These are phyloP conservation scores for Discostella stelligera DNA, from an alignment of 352 stramenopile species.

Conservation along the genomic window DNA sequence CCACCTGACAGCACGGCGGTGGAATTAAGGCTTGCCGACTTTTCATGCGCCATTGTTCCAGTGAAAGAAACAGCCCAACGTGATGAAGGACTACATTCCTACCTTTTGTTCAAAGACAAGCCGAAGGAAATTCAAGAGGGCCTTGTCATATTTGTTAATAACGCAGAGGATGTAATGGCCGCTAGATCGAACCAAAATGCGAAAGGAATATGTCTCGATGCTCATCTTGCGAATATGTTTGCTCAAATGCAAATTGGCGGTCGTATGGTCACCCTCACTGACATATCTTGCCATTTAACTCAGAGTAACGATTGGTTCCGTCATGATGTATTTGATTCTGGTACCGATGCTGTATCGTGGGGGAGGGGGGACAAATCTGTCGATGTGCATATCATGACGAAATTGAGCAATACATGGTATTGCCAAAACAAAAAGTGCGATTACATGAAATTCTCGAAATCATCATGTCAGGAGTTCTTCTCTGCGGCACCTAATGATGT, in stretches of 20 bases:
- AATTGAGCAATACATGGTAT: conserved; percentile 4
- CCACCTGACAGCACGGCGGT: conserved; percentile 21
- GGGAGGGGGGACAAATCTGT: conserved; percentile 26
- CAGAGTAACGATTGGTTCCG: conserved; percentile 23
- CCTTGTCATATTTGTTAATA: conserved; percentile 44
- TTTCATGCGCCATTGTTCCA: conserved; percentile 16
- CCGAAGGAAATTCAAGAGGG: conserved; percentile 12
- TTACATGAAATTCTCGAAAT: background rate
- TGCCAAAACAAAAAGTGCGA: conserved; percentile 11
- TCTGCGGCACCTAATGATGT: conserved; percentile 2
- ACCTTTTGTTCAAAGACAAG: conserved; percentile 30
- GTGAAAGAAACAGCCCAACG: background rate
- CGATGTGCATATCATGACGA: conserved; percentile 13
- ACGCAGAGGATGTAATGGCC: conserved; percentile 37
- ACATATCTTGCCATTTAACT: conserved; percentile 22
- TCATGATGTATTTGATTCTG: conserved; percentile 25
- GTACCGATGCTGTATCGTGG: conserved; percentile 14
- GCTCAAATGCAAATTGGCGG: conserved; percentile 42
- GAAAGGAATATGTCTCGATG: conserved; percentile 22
- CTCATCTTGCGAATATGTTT: conserved; percentile 33
- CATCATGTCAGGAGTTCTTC: background rate
- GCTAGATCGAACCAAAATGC: conserved; percentile 22
- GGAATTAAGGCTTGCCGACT: conserved; percentile 19
- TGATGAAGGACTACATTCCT: conserved; percentile 20
- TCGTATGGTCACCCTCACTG: conserved; percentile 30